Conservation (phyloP, 2,329 filamentous ascomycete genomes). For the Fusarium palustre region DNA sequence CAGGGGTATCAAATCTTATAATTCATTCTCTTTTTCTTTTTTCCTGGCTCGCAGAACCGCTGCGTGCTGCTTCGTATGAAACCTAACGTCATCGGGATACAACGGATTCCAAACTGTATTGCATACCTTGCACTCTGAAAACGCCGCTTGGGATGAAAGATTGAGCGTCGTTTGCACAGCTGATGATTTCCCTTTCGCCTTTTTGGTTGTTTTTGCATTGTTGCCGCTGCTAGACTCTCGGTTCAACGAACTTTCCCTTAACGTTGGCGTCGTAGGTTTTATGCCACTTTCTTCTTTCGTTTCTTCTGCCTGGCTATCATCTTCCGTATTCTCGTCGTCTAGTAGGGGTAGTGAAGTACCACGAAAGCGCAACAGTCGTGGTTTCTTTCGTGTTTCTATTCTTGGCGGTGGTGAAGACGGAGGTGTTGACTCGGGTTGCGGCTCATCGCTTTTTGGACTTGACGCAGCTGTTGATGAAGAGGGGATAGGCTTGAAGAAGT, state of each 20-base stretch:
- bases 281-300: neutral
- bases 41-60: constrained; percentile 48
- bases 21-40: constrained; percentile 38
- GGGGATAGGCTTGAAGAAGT: constrained; percentile 55
- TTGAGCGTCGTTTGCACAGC: constrained; percentile 59
- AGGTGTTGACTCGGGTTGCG: constrained; percentile 36
- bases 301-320: neutral
- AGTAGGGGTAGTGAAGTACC: constrained; percentile 33
- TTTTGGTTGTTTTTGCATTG: constrained; percentile 35
- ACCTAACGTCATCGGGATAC: constrained; percentile 58
- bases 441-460: constrained; percentile 32
- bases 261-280: neutral
- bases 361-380: constrained; percentile 49
- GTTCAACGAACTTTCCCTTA: neutral
- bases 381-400: constrained; percentile 35
- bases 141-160: constrained; percentile 56
- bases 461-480: constrained; percentile 9
- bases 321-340: constrained; percentile 11
- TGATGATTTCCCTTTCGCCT: constrained; percentile 39
- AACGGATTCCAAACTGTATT: constrained; percentile 59
- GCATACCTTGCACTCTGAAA: constrained; percentile 58
- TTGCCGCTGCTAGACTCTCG: constrained; percentile 9
- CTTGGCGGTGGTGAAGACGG: constrained; percentile 37
- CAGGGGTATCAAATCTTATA: constrained; percentile 44
- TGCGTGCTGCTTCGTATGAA: constrained; percentile 56